phyloP scores from a whole-genome alignment of 2,329 filamentous ascomycete genomes.

The Phaeoacremonium minimum region DNA sequence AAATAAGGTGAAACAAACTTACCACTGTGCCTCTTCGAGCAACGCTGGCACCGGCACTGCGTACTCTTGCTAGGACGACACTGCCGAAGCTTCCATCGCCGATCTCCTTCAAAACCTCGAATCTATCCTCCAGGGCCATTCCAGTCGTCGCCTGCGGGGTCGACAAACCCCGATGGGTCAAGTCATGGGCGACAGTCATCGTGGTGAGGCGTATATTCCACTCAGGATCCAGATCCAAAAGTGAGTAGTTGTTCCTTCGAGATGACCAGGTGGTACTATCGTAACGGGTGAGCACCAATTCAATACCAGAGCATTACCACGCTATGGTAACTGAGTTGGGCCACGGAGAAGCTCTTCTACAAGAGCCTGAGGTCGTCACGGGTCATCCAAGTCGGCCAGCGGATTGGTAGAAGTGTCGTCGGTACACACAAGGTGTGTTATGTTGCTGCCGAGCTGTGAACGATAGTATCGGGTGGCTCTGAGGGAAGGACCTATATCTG shows the following conservation, averaged over 20 bases:
- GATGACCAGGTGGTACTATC: background rate
- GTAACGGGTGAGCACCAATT: background rate
- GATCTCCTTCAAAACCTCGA: constrained; percentile 96
- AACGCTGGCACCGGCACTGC: constrained; percentile 82
- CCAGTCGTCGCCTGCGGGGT: constrained; percentile 41
- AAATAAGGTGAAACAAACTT: constrained; percentile 34
- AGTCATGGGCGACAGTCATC: constrained; percentile 77
- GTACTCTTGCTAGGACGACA: constrained; percentile 85
- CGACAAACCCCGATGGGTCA: constrained; percentile 63
- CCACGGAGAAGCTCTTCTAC: background rate
- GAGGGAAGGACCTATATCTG: background rate
- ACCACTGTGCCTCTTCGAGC: constrained; percentile 91
- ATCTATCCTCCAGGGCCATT: constrained; percentile 79
- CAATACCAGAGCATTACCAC: background rate
- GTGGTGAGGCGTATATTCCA: background rate
- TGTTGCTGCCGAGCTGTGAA: background rate
- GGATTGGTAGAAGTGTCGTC: background rate
- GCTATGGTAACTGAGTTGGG: background rate
- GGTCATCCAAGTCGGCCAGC: background rate
- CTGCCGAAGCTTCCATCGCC: constrained; percentile 98
- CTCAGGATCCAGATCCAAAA: background rate
- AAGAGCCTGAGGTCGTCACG: background rate
- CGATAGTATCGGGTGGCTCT: background rate
- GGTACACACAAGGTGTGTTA: background rate
- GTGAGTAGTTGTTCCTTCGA: background rate